Percentiles rank a stretch among this genome's conserved stretches.
Evolutionary conservation across 768 basidiomycete genomes (phyloP).

Genomic region (Hericium erinaceus): DNA sequence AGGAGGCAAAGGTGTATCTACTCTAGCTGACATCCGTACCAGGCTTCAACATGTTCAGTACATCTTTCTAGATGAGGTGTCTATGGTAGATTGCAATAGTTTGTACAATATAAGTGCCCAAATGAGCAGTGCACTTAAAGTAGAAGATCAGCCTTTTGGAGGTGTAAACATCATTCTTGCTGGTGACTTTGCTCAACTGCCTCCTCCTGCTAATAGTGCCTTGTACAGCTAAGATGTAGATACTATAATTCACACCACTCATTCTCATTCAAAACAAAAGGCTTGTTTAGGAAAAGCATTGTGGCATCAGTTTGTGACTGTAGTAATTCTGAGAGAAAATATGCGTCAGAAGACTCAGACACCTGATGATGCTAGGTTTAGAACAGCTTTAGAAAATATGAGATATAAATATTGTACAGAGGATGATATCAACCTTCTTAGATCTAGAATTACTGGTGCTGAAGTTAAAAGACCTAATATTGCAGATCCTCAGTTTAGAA

Average conservation of each 20-base stretch:
- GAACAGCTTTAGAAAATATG: slow-evolving; percentile 27
- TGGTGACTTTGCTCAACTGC: slow-evolving; percentile 38
- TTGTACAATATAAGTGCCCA: slow-evolving; percentile 19
- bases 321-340: slow-evolving; percentile 14
- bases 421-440: slow-evolving; percentile 28
- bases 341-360: slow-evolving; percentile 11
- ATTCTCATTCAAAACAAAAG: slow-evolving; percentile 1
- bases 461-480: slow-evolving; percentile 6
- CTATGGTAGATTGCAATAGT: slow-evolving; percentile 28
- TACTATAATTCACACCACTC: not conserved
- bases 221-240: slow-evolving; percentile 14
- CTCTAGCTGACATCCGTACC: not conserved
- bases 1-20: not conserved
- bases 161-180: slow-evolving; percentile 35
- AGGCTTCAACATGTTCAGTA: slow-evolving; percentile 24
- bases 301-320: slow-evolving; percentile 13
- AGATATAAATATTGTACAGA: slow-evolving; percentile 30
- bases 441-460: slow-evolving; percentile 15
- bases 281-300: slow-evolving; percentile 9
- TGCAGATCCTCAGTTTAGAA: slow-evolving; percentile 16
- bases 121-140: slow-evolving; percentile 14
- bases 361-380: slow-evolving; percentile 19
- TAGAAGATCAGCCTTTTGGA: slow-evolving; percentile 22
- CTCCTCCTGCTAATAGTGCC: slow-evolving; percentile 18
- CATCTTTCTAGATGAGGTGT: slow-evolving; percentile 35